These are phyloP conservation scores for Termitomyces heimii DNA, from an alignment of 768 basidiomycete species.

Conservation along the genomic window DNA sequence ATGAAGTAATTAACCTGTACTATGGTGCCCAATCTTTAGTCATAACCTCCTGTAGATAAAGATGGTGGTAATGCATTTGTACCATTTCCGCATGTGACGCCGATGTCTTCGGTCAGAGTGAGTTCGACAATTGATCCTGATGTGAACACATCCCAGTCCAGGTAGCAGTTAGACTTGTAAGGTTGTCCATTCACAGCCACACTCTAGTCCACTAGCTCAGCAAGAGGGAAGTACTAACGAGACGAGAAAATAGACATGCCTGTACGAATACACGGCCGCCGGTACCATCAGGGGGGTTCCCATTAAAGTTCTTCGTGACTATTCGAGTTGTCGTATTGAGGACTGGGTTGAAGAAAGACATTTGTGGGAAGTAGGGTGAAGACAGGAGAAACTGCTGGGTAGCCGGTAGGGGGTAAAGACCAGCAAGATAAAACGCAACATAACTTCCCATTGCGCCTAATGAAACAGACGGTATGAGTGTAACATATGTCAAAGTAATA, in stretches of 20 bases:
- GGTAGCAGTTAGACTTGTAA: constrained; percentile 58
- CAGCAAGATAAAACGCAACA: constrained; percentile 50
- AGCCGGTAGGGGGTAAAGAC: constrained; percentile 59
- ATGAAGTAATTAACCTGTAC: too few relatives aligned
- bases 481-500: background rate
- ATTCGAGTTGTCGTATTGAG: constrained; percentile 55
- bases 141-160: constrained; percentile 62
- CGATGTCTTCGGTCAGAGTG: constrained; percentile 48
- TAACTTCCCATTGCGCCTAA: constrained; percentile 61
- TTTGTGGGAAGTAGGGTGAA: constrained; percentile 54
- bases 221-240: background rate
- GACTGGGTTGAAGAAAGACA: constrained; percentile 57
- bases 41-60: constrained; percentile 58
- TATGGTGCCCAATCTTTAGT: constrained; percentile 18
- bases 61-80: constrained; percentile 49
- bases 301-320: constrained; percentile 39
- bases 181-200: constrained; percentile 50
- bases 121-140: constrained; percentile 48
- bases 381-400: constrained; percentile 55
- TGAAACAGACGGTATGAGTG: background rate
- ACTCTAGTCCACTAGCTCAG: constrained; percentile 27
- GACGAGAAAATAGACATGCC: constrained; percentile 22
- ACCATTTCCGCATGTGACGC: constrained; percentile 43
- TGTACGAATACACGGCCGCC: constrained; percentile 54
- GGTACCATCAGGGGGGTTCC: constrained; percentile 45